phyloP scores from a whole-genome alignment of 257 asterid species.

The Rubia yunnanensis region DNA sequence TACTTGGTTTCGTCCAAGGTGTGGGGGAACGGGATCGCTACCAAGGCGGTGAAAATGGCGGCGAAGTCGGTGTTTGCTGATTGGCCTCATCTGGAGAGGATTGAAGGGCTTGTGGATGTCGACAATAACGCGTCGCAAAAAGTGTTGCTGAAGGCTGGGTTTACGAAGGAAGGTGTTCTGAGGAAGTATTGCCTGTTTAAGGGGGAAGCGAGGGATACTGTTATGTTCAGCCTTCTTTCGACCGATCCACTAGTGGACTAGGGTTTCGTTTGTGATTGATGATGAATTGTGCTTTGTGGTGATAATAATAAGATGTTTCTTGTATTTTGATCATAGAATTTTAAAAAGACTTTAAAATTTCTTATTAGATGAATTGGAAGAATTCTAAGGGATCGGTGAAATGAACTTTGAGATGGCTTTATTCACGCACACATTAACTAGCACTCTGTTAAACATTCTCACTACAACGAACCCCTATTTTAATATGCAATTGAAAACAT shows the following conservation, averaged over 20 bases:
- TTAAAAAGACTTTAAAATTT: no score
- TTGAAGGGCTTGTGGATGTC: slow-evolving; percentile 65
- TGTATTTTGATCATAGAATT: no score
- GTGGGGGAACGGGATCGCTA: slow-evolving; percentile 79
- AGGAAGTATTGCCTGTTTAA: slow-evolving; percentile 54
- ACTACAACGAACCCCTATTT: no score
- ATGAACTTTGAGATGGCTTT: no score
- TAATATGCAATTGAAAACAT: no score
- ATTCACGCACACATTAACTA: no score
- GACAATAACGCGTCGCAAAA: slow-evolving; percentile 62
- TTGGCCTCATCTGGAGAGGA: slow-evolving; percentile 62
- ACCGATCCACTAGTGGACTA: slow-evolving; percentile 40
- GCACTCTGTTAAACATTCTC: no score
- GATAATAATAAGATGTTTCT: no score
- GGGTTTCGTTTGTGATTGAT: no score
- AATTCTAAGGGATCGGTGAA: no score
- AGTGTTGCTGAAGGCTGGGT: slow-evolving; percentile 76
- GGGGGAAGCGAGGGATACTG: slow-evolving; percentile 46
- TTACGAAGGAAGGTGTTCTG: slow-evolving; percentile 52
- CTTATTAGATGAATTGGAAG: no score
- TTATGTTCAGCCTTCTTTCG: slow-evolving; percentile 57
- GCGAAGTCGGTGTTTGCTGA: slow-evolving; percentile 45
- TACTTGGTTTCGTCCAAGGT: slow-evolving; percentile 47
- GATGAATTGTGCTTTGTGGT: no score
- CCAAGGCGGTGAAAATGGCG: slow-evolving; percentile 62